These are phyloP conservation scores for Diplodia mutila DNA, from an alignment of 2,329 filamentous ascomycete genomes.

Conservation along the genomic window DNA sequence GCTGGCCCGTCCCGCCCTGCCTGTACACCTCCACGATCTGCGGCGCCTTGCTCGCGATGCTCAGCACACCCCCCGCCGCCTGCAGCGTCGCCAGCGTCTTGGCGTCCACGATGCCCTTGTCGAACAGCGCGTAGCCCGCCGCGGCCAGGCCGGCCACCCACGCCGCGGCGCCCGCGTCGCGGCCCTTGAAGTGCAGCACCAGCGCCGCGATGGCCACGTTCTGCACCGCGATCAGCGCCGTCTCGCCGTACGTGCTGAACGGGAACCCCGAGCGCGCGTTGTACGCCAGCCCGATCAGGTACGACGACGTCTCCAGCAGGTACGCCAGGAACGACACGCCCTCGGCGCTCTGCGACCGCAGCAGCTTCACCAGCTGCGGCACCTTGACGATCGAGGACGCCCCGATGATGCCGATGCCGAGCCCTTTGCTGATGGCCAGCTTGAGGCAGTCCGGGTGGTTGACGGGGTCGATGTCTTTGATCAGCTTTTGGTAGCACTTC, in stretches of 20 bases:
- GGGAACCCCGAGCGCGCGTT: constrained; percentile 89
- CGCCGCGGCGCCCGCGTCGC: constrained; percentile 67
- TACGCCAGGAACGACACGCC: constrained; percentile 91
- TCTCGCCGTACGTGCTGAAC: constrained; percentile 97
- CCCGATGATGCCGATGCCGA: constrained; percentile 91
- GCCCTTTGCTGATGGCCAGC: constrained; percentile 85
- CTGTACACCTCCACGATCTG: constrained; percentile 87
- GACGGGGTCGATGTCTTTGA: constrained; percentile 79
- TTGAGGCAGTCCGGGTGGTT: constrained; percentile 79
- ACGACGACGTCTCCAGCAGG: constrained; percentile 84
- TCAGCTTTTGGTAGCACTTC: constrained; percentile 82
- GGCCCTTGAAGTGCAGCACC: constrained; percentile 81
- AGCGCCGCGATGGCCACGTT: constrained; percentile 87
- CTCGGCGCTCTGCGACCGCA: constrained; percentile 75
- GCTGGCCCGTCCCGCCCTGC: constrained; percentile 87
- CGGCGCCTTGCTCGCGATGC: constrained; percentile 88
- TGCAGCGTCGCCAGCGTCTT: constrained; percentile 74
- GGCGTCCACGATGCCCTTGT: constrained; percentile 65
- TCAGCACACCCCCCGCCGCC: constrained; percentile 79
- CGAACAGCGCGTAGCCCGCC: constrained; percentile 71
- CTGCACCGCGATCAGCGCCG: constrained; percentile 86
- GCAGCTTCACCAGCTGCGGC: constrained; percentile 92
- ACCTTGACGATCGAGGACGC: constrained; percentile 93
- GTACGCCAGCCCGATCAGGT: constrained; percentile 89
- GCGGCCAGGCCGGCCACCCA: constrained; percentile 79